These are phyloP conservation scores for Xylaria sp. DNA, from an alignment of 2,329 filamentous ascomycete species.

Conservation along the genomic window DNA sequence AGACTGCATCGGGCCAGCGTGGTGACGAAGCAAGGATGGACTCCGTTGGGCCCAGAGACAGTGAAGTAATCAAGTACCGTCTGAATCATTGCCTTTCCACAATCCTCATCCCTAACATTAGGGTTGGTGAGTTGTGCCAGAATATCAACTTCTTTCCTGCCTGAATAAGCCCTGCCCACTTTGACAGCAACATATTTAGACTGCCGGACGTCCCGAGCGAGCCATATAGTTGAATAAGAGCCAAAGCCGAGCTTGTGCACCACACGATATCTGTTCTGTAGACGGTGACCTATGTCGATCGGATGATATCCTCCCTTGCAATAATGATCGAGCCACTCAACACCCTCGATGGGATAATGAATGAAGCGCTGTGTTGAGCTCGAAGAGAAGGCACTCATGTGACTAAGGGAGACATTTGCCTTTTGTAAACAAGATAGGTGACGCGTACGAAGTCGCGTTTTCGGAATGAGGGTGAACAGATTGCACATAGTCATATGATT, in stretches of 20 bases:
- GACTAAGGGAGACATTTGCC: too few species aligned
- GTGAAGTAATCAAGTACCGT: not conserved
- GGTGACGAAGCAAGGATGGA: not conserved
- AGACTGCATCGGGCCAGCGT: not conserved
- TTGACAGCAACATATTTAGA: not conserved
- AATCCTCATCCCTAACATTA: not conserved
- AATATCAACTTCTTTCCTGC: not conserved
- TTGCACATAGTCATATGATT: too few species aligned
- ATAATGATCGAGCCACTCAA: not conserved
- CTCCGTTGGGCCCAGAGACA: too few species aligned
- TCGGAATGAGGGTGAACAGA: not conserved
- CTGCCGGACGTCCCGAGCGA: not conserved
- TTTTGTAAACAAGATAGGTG: not conserved
- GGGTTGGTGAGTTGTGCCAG: too few species aligned
- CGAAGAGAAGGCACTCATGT: not conserved
- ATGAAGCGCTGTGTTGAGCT: not conserved
- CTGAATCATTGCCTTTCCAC: not conserved
- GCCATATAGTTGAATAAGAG: not conserved
- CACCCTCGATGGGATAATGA: not conserved
- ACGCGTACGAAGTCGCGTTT: not conserved
- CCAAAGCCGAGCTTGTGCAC: not conserved
- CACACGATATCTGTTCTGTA: not conserved
- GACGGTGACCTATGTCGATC: not conserved
- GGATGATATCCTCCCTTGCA: not conserved
- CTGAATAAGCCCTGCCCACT: not conserved